Percentiles rank a stretch among this genome's conserved stretches.
These are phyloP conservation scores for Leptographium lundbergii DNA, from an alignment of 2,329 filamentous ascomycete species.

Conservation along the genomic window DNA sequence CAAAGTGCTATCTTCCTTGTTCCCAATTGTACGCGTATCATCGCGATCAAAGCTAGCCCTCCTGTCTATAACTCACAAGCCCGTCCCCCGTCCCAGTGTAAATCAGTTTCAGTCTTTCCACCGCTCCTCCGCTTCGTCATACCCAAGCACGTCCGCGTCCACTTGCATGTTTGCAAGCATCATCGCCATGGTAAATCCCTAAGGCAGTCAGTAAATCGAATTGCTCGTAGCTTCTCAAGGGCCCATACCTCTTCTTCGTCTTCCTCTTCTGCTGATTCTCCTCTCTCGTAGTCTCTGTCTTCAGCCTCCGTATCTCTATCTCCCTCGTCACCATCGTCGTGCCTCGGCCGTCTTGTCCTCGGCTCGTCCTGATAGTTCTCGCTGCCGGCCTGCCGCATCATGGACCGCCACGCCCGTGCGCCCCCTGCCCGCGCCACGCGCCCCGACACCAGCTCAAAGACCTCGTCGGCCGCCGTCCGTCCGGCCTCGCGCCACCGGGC, in stretches of 20 bases:
- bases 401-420: conserved; percentile 17
- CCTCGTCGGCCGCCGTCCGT: conserved; percentile 52
- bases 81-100: neutral
- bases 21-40: no score
- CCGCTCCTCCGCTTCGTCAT: conserved; percentile 18
- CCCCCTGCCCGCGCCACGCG: conserved; percentile 24
- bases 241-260: conserved; percentile 4
- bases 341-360: neutral
- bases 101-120: conserved; percentile 11
- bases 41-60: no score
- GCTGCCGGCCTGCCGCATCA: conserved; percentile 1
- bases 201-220: neutral
- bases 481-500: conserved; percentile 48
- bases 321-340: conserved; percentile 6
- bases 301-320: conserved; percentile 7
- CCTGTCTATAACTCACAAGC: neutral
- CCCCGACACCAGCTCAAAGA: conserved; percentile 48
- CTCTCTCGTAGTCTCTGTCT: neutral
- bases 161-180: conserved; percentile 26
- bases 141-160: conserved; percentile 22
- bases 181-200: conserved; percentile 25
- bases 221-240: neutral
- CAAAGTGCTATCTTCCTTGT: no score
- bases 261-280: neutral
- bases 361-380: neutral